phyloP scores from a whole-genome alignment of 352 stramenopile species.

The Globisporangium parvum region DNA sequence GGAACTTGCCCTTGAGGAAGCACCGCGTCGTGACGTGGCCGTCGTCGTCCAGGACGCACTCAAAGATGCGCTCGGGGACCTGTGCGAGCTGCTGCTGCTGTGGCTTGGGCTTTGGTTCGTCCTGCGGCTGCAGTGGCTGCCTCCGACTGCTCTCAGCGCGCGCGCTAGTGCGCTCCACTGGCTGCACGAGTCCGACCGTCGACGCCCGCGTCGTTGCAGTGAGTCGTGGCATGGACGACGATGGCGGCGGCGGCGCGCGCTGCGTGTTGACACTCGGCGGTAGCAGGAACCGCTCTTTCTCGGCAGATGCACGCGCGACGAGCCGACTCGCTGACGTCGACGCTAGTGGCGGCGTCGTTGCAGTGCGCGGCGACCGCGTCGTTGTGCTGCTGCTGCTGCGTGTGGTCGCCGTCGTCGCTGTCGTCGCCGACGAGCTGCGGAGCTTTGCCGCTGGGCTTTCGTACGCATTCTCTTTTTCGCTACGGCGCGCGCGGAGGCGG shows the following conservation, averaged over 20 bases:
- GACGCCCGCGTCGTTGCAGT: slow-evolving; percentile 1
- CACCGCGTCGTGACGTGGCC: slow-evolving; percentile 53
- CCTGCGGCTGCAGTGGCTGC: slow-evolving; percentile 1
- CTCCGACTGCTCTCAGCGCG: not conserved
- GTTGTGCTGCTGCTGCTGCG: not conserved
- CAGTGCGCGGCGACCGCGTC: not conserved
- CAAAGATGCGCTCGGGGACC: slow-evolving; percentile 60
- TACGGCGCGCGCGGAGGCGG: slow-evolving; percentile 13
- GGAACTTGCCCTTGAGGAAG: slow-evolving; percentile 91
- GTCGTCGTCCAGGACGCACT: slow-evolving; percentile 46
- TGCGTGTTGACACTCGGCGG: slow-evolving; percentile 12
- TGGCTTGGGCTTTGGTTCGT: slow-evolving; percentile 4
- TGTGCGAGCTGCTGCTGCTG: slow-evolving; percentile 6
- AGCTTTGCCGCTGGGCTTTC: slow-evolving; percentile 11
- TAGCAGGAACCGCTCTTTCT: slow-evolving; percentile 1
- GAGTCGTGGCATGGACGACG: slow-evolving; percentile 1
- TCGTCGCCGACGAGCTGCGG: slow-evolving; percentile 5
- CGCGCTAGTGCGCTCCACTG: slow-evolving; percentile 2
- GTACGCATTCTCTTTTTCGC: slow-evolving; percentile 18
- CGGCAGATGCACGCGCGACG: not conserved
- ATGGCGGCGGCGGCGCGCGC: slow-evolving; percentile 2
- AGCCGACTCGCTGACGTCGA: not conserved
- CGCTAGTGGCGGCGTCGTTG: not conserved
- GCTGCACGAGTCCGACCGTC: slow-evolving; percentile 9
- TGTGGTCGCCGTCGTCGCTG: slow-evolving; percentile 5